Evolutionary conservation across 23 red algal species (phyloP).

Genomic region (Gracilaria gracilis): DNA sequence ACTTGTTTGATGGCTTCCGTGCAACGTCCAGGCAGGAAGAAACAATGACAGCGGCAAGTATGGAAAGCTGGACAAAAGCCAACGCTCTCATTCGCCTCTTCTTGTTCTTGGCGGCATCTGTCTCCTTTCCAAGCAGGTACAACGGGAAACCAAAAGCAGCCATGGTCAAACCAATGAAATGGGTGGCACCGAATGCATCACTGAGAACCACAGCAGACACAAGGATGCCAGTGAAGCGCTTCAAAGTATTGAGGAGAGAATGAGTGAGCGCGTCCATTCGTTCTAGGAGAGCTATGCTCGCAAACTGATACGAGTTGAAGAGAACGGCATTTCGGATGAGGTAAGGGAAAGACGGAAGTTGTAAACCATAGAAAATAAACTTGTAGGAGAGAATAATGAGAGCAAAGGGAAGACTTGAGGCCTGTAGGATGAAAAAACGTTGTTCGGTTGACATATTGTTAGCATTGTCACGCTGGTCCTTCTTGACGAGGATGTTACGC

Average conservation of each 20-base stretch:
- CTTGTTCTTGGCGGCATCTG: not conserved
- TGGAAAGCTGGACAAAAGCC: not conserved
- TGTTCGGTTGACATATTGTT: not conserved
- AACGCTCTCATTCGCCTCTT: not conserved
- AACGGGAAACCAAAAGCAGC: slow-evolving; percentile 25
- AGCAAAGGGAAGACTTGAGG: slow-evolving; percentile 11
- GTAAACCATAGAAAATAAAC: slow-evolving; percentile 20
- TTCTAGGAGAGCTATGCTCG: slow-evolving; percentile 21
- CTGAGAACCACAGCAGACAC: slow-evolving; percentile 10
- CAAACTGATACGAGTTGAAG: slow-evolving; percentile 41
- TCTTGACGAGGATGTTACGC: slow-evolving; percentile 37
- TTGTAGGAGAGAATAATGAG: not conserved
- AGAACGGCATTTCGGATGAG: slow-evolving; percentile 31
- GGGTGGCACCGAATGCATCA: not conserved
- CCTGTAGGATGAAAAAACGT: not conserved
- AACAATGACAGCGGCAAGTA: not conserved
- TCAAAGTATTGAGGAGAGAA: slow-evolving; percentile 38
- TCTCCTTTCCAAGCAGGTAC: slow-evolving; percentile 24
- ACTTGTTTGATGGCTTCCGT: not conserved
- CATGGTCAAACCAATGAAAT: slow-evolving; percentile 11
- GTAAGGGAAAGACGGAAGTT: not conserved
- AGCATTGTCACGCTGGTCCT: not conserved
- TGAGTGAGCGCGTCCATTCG: slow-evolving; percentile 33
- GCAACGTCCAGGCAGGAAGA: not conserved
- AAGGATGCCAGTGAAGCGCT: slow-evolving; percentile 42